A percentile compares a stretch with the other conserved stretches of the same genome.
These are phyloP conservation scores for Geotrichum macrosporum DNA, from an alignment of 1,139 yeast genomes.

Conservation along the genomic window DNA sequence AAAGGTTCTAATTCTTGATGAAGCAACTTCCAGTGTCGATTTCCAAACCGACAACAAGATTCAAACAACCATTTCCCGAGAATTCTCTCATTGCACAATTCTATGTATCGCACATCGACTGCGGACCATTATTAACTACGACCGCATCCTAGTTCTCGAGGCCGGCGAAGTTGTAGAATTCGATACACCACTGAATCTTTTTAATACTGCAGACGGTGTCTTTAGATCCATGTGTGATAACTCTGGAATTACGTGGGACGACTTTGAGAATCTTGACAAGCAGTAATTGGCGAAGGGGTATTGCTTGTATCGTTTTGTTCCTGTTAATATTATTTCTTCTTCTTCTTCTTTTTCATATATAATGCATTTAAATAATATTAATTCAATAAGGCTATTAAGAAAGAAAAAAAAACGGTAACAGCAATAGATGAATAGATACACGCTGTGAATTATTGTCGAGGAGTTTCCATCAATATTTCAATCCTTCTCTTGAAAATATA, in stretches of 20 bases:
- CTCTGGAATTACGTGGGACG: conserved; percentile 46
- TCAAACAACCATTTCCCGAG: conserved; percentile 58
- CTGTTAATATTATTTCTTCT: too few relatives aligned
- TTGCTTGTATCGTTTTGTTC: too few relatives aligned
- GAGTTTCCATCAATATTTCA: too few relatives aligned
- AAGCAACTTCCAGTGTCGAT: conserved; percentile 81
- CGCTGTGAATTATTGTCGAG: too few relatives aligned
- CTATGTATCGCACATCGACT: conserved; percentile 77
- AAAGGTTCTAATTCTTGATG: conserved; percentile 66
- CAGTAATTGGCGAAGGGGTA: too few relatives aligned
- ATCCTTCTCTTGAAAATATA: too few relatives aligned
- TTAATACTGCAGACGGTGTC: conserved; percentile 42
- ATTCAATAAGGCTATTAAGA: too few relatives aligned
- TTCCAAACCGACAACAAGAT: conserved; percentile 70
- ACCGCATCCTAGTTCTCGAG: conserved; percentile 61
- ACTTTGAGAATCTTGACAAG: too few relatives aligned
- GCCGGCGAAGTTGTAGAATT: conserved; percentile 57
- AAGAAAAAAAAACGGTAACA: too few relatives aligned
- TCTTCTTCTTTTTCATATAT: too few relatives aligned
- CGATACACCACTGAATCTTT: conserved; percentile 47
- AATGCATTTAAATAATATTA: too few relatives aligned
- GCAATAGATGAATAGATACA: too few relatives aligned
- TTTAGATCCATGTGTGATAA: conserved; percentile 61
- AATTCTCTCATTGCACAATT: conserved; percentile 63
- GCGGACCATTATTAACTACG: conserved; percentile 62